Percentiles rank a stretch among this genome's conserved stretches.
Evolutionary conservation across 2,329 filamentous ascomycete genomes (phyloP).

Genomic region (Verticillium nubilum): DNA sequence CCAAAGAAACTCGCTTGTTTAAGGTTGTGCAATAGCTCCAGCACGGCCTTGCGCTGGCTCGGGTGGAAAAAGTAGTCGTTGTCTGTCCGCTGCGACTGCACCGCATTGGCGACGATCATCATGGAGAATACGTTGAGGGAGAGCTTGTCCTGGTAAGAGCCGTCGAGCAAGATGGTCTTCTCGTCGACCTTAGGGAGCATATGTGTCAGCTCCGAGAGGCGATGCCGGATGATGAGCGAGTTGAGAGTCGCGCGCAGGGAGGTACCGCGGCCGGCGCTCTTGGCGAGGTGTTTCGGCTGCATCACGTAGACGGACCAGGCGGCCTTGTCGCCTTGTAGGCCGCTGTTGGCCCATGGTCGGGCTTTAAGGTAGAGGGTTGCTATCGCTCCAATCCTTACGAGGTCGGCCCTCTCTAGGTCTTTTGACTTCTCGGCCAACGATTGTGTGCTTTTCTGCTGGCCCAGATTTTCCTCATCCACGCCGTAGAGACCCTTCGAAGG

Average conservation of each 20-base stretch:
- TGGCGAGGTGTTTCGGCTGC: constrained; percentile 44
- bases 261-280: constrained; percentile 51
- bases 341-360: constrained; percentile 69
- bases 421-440: constrained; percentile 19
- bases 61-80: constrained; percentile 86
- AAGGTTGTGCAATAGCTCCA: constrained; percentile 69
- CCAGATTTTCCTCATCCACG: constrained; percentile 29
- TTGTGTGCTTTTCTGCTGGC: constrained; percentile 14
- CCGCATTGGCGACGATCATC: constrained; percentile 77
- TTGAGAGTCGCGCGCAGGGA: constrained; percentile 68
- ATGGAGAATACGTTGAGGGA: constrained; percentile 81
- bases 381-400: constrained; percentile 62
- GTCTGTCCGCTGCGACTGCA: constrained; percentile 80
- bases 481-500: constrained; percentile 81
- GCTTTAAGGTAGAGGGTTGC: constrained; percentile 68
- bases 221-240: constrained; percentile 76
- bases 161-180: constrained; percentile 67
- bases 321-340: constrained; percentile 41
- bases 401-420: constrained; percentile 54
- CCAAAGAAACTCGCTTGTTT: constrained; percentile 81
- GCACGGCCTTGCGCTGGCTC: constrained; percentile 61
- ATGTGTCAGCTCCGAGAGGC: constrained; percentile 61
- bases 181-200: constrained; percentile 70
- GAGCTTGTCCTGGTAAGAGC: constrained; percentile 78
- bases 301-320: constrained; percentile 73